Conservation (phyloP, 2,329 filamentous ascomycete genomes). For the Alternaria triticimaculans region DNA sequence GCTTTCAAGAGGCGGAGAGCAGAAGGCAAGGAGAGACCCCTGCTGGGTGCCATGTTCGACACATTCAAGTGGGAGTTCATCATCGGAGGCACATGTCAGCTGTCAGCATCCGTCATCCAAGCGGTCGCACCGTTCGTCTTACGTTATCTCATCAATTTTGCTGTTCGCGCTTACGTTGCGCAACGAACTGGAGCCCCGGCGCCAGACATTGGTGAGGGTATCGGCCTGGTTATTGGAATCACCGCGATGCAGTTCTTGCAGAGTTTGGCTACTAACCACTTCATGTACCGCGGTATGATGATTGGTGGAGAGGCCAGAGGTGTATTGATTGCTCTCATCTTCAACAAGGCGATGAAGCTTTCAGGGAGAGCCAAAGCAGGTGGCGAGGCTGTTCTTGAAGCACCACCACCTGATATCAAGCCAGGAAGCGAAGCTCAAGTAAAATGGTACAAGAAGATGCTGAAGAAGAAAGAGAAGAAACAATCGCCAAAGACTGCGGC, state of each 20-base stretch:
- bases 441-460: constrained; percentile 58
- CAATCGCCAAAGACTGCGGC: constrained; percentile 53
- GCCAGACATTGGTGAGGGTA: constrained; percentile 75
- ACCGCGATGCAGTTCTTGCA: constrained; percentile 85
- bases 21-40: constrained; percentile 72
- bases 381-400: constrained; percentile 59
- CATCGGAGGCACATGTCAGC: constrained; percentile 78
- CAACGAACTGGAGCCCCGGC: constrained; percentile 58
- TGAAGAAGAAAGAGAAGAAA: constrained; percentile 49
- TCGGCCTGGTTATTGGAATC: constrained; percentile 85
- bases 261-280: constrained; percentile 84
- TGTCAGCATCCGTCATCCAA: constrained; percentile 73
- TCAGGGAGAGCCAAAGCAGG: constrained; percentile 89
- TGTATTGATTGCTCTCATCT: constrained; percentile 83
- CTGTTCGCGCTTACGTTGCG: constrained; percentile 77
- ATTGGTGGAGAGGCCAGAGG: constrained; percentile 84
- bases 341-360: constrained; percentile 89
- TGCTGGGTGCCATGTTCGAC: constrained; percentile 84
- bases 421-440: constrained; percentile 59
- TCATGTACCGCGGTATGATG: constrained; percentile 91
- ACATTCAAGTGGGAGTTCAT: constrained; percentile 86
- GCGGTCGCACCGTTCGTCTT: constrained; percentile 85
- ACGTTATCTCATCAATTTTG: constrained; percentile 85
- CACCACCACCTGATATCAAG: constrained; percentile 53
- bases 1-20: constrained; percentile 72